A percentile compares a stretch with the other conserved stretches of the same genome.
Evolutionary conservation across 176 grass and related monocot species (phyloP).

Genomic region (Poa annua): DNA sequence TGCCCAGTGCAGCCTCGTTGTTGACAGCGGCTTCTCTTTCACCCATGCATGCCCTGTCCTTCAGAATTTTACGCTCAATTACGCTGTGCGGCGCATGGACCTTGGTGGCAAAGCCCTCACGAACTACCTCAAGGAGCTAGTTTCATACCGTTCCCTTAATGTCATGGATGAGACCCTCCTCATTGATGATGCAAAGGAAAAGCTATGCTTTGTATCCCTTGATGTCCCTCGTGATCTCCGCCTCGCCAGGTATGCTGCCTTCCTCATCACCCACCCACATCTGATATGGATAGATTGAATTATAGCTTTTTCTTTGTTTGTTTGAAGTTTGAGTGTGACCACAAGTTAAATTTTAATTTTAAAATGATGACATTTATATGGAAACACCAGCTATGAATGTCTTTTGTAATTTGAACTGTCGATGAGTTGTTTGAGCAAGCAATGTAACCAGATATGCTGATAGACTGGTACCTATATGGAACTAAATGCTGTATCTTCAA

Average conservation of each 20-base stretch:
- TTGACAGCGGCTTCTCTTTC: conserved; percentile 95
- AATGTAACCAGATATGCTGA: neutral
- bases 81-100: conserved; percentile 79
- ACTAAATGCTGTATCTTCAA: neutral
- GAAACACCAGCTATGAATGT: neutral
- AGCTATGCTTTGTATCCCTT: conserved; percentile 92
- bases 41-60: conserved; percentile 86
- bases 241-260: conserved; percentile 65
- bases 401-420: conserved; percentile 28
- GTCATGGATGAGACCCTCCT: conserved; percentile 95
- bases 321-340: neutral
- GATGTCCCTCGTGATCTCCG: conserved; percentile 73
- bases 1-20: conserved; percentile 78
- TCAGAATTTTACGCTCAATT: conserved; percentile 90
- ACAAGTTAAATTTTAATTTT: neutral
- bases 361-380: conserved; percentile 17
- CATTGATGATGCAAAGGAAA: conserved; percentile 96
- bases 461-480: neutral
- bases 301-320: neutral
- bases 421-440: neutral
- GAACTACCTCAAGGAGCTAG: conserved; percentile 94
- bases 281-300: conserved; percentile 7
- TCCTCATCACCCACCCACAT: neutral
- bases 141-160: conserved; percentile 91
- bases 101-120: conserved; percentile 93